phyloP scores from a whole-genome alignment of 202 grass and related monocot genomes.

The Saccharum hybrid region DNA sequence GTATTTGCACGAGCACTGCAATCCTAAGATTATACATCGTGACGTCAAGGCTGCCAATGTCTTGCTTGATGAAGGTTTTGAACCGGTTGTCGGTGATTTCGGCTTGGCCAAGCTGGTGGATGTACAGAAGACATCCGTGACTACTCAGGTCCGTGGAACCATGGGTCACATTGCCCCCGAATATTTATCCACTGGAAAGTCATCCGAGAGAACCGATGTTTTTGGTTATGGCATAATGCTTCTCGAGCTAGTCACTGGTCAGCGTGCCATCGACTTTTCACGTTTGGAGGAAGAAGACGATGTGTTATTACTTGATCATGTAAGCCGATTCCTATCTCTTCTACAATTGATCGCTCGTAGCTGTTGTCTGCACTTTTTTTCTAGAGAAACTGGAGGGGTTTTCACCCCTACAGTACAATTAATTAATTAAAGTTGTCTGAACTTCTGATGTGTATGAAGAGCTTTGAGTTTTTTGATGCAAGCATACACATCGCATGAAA shows the following conservation, averaged over 20 bases:
- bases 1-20: slow-evolving; percentile 95
- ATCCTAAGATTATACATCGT: slow-evolving; percentile 94
- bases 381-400: too few relatives aligned
- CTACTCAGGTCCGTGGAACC: slow-evolving; percentile 85
- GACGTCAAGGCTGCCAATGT: slow-evolving; percentile 97
- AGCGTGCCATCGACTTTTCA: slow-evolving; percentile 81
- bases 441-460: background rate
- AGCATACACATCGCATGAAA: background rate
- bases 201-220: slow-evolving; percentile 89
- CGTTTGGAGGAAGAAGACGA: slow-evolving; percentile 92
- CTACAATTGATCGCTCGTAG: background rate
- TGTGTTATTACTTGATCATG: slow-evolving; percentile 86
- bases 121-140: slow-evolving; percentile 88
- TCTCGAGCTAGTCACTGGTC: slow-evolving; percentile 86
- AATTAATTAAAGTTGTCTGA: background rate
- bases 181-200: slow-evolving; percentile 94
- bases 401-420: too few relatives aligned
- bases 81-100: slow-evolving; percentile 85
- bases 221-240: slow-evolving; percentile 97
- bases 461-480: background rate
- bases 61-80: slow-evolving; percentile 88
- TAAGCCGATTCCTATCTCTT: slow-evolving; percentile 39
- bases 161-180: slow-evolving; percentile 98
- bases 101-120: slow-evolving; percentile 87
- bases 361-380: background rate